A percentile compares a stretch with the other conserved stretches of the same genome.
These are phyloP conservation scores for Symbiodinium natans DNA, from an alignment of 73 alveolate genomes.

Conservation along the genomic window DNA sequence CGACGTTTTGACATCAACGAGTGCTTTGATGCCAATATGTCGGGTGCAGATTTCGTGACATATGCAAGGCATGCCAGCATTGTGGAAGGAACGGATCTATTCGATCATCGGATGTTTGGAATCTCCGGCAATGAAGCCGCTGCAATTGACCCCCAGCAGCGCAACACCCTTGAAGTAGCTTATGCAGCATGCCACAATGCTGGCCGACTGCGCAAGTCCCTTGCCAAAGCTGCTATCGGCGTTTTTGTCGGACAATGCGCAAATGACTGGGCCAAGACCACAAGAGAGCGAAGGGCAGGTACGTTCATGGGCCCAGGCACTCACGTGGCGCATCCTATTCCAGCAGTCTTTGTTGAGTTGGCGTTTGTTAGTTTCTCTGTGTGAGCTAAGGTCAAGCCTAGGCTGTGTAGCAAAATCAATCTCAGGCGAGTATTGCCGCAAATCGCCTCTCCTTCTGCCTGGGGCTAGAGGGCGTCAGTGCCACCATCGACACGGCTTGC, in stretches of 20 bases:
- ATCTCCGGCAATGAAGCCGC: constrained; percentile 69
- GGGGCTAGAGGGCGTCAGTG: constrained; percentile 59
- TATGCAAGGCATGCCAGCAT: constrained; percentile 56
- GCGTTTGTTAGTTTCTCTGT: too few species aligned
- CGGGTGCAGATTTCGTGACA: constrained; percentile 38
- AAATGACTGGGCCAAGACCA: constrained; percentile 76
- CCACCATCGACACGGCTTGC: constrained; percentile 85
- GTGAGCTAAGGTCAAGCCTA: too few species aligned
- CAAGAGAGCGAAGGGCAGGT: constrained; percentile 20
- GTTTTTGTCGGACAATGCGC: constrained; percentile 91
- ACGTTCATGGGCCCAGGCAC: constrained; percentile 91
- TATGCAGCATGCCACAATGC: constrained; percentile 81
- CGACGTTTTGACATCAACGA: constrained; percentile 51
- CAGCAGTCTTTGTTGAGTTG: too few species aligned
- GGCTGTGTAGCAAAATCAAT: background rate
- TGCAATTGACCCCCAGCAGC: constrained; percentile 90
- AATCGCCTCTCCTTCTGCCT: constrained; percentile 87
- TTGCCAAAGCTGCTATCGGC: background rate
- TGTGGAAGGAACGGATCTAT: constrained; percentile 33
- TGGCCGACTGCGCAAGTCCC: background rate
- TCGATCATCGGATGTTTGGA: constrained; percentile 70
- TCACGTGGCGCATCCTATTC: background rate
- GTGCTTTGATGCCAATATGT: constrained; percentile 6
- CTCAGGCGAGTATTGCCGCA: constrained; percentile 59
- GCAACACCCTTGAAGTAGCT: constrained; percentile 51